These are phyloP conservation scores for Psophocarpus tetragonolobus DNA, from an alignment of 306 rosid genomes.

Conservation along the genomic window DNA sequence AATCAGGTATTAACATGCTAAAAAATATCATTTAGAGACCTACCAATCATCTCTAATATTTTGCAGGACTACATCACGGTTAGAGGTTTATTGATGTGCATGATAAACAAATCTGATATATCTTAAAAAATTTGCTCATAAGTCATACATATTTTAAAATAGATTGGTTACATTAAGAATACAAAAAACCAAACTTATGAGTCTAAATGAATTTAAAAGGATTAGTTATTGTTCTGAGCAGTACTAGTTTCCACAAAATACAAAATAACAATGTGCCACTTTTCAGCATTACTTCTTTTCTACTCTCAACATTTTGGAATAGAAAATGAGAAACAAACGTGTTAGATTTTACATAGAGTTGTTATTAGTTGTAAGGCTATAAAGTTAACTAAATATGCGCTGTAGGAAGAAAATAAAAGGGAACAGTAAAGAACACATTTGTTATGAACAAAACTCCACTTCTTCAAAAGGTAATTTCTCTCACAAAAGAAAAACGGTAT, in stretches of 20 bases:
- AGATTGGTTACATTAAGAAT: conserved; percentile 20
- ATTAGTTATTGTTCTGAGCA: background rate
- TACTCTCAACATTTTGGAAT: conserved; percentile 10
- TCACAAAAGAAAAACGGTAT: background rate
- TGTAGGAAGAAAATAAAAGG: background rate
- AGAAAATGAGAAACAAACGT: background rate
- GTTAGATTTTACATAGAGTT: background rate
- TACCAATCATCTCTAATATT: too few species aligned
- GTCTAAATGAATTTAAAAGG: background rate
- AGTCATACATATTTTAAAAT: background rate
- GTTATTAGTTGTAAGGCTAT: background rate
- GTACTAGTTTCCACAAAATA: conserved; percentile 21
- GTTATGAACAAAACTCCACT: background rate
- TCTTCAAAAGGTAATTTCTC: background rate
- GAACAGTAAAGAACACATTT: background rate
- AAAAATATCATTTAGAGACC: too few species aligned
- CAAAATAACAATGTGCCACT: conserved; percentile 1
- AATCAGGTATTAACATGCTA: too few species aligned
- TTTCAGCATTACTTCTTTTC: background rate
- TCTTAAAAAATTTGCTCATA: conserved; percentile 12
- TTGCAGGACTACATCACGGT: too few species aligned
- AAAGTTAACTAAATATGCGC: background rate
- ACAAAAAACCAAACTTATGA: conserved; percentile 1
- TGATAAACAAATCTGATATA: background rate
- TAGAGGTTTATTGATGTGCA: too few species aligned